Evolutionary conservation across 2,329 filamentous ascomycete genomes (phyloP).

Genomic region (Alternaria consortialis): DNA sequence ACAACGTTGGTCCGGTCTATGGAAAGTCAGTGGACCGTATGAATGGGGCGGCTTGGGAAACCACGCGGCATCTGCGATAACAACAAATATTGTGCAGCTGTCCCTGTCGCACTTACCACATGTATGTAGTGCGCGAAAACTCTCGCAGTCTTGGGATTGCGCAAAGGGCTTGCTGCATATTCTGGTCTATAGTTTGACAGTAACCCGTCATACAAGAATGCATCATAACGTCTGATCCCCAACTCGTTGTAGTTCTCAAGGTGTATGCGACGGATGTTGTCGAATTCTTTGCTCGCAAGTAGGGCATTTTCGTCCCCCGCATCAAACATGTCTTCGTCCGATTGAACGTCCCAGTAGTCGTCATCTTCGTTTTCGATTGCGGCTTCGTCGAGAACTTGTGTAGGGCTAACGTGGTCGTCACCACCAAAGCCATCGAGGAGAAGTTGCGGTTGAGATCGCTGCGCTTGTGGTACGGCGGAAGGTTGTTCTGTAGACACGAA

Average conservation of each 20-base stretch:
- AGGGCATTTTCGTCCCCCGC: slow-evolving; percentile 31
- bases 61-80: neutral
- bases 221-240: slow-evolving; percentile 54
- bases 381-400: slow-evolving; percentile 48
- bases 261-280: slow-evolving; percentile 50
- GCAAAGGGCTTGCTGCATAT: slow-evolving; percentile 69
- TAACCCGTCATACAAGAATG: slow-evolving; percentile 58
- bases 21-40: slow-evolving; percentile 13
- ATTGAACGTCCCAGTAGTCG: slow-evolving; percentile 60
- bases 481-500: slow-evolving; percentile 37
- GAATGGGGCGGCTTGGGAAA: neutral
- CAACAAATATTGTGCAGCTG: too few species aligned
- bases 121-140: slow-evolving; percentile 94
- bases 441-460: slow-evolving; percentile 28
- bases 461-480: slow-evolving; percentile 21
- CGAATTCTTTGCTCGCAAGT: slow-evolving; percentile 44
- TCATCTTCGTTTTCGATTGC: slow-evolving; percentile 58
- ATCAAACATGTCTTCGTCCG: slow-evolving; percentile 57
- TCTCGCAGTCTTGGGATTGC: slow-evolving; percentile 79
- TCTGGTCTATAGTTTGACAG: slow-evolving; percentile 58
- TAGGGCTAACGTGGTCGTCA: slow-evolving; percentile 50
- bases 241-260: slow-evolving; percentile 47
- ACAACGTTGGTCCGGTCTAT: slow-evolving; percentile 80
- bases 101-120: slow-evolving; percentile 55
- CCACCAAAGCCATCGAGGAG: slow-evolving; percentile 49